phyloP scores from a whole-genome alignment of 208 protist genomes.

The Trypanosoma lewisi region DNA sequence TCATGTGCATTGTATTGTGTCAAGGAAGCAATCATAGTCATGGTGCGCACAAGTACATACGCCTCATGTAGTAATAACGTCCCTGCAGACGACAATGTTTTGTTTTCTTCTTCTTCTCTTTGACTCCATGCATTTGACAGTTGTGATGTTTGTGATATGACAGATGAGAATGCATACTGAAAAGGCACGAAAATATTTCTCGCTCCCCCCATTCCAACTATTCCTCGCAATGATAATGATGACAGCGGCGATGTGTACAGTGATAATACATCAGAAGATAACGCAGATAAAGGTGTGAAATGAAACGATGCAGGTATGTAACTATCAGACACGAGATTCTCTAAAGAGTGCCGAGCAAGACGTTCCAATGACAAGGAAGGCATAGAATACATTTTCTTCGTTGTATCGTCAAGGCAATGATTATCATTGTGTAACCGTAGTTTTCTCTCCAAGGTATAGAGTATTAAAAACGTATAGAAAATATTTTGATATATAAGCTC shows the following conservation, averaged over 20 bases:
- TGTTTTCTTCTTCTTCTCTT: background rate
- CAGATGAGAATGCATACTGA: background rate
- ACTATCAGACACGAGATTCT: background rate
- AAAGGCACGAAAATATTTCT: background rate
- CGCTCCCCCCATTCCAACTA: too few relatives aligned
- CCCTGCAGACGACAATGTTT: background rate
- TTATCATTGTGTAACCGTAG: too few relatives aligned
- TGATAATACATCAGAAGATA: background rate
- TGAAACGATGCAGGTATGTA: background rate
- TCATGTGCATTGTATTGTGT: background rate
- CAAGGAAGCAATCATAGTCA: constrained; percentile 13
- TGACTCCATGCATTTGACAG: too few relatives aligned
- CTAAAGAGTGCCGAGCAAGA: constrained; percentile 5
- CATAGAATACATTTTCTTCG: background rate
- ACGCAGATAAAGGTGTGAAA: background rate
- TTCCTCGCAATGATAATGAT: too few relatives aligned
- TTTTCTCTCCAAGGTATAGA: background rate
- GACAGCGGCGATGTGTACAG: background rate
- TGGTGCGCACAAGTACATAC: constrained; percentile 12
- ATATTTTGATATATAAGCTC: constrained; percentile 3
- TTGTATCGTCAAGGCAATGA: too few relatives aligned
- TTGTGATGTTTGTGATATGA: background rate
- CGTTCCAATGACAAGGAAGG: background rate
- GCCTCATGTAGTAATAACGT: background rate
- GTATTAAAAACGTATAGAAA: background rate